phyloP scores from a whole-genome alignment of 768 basidiomycete genomes.

The Aureoboletus auriporus region DNA sequence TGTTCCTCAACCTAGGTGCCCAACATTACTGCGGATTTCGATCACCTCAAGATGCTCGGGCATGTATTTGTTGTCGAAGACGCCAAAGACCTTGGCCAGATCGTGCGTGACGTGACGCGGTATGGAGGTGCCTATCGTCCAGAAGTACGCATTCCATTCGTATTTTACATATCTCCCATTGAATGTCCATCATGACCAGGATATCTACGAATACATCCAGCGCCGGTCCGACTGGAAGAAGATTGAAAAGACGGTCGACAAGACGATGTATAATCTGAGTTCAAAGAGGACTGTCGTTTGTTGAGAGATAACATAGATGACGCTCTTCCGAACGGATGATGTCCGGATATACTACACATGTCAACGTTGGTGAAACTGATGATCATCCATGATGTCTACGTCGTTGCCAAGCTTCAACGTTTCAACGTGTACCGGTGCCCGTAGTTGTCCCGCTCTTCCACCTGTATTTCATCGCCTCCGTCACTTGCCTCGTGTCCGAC shows the following conservation, averaged over 20 bases:
- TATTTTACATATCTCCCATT: no score
- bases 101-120: conserved; percentile 90
- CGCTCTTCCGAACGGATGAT: no score
- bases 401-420: no score
- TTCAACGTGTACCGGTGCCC: no score
- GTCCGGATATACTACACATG: no score
- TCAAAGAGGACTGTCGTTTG: conserved; percentile 76
- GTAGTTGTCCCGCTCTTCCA: no score
- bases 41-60: conserved; percentile 94
- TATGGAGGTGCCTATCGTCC: conserved; percentile 95
- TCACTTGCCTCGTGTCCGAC: no score
- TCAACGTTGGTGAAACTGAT: no score
- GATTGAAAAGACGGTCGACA: conserved; percentile 94
- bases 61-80: conserved; percentile 93
- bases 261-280: conserved; percentile 92
- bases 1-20: conserved; percentile 47
- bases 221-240: conserved; percentile 97
- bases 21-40: conserved; percentile 83
- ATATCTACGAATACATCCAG: conserved; percentile 95
- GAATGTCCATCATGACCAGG: conserved; percentile 35
- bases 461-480: no score
- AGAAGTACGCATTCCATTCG: conserved; percentile 52
- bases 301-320: conserved; percentile 10
- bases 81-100: conserved; percentile 93
- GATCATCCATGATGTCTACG: no score